Percentiles rank a stretch among this genome's conserved stretches.
These are phyloP conservation scores for Pseudogymnoascus pannorum DNA, from an alignment of 2,329 filamentous ascomycete species.

Conservation along the genomic window DNA sequence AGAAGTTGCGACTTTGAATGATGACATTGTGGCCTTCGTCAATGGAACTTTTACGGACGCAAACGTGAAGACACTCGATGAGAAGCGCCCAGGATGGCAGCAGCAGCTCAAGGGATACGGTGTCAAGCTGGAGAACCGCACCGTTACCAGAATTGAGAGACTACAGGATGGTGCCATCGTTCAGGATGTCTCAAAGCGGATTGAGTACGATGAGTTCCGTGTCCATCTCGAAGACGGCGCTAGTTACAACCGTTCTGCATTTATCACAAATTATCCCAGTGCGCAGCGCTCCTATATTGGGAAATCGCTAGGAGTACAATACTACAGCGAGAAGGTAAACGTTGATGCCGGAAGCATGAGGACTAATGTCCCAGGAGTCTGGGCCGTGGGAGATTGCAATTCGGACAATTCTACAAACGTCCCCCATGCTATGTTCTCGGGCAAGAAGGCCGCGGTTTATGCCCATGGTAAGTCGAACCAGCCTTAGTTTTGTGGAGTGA, in stretches of 20 bases:
- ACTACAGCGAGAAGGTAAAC: slow-evolving; percentile 12
- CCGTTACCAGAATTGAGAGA: slow-evolving; percentile 42
- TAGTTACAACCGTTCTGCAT: slow-evolving; percentile 41
- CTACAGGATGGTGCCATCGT: slow-evolving; percentile 30
- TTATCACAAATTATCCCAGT: slow-evolving; percentile 42
- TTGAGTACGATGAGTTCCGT: slow-evolving; percentile 47
- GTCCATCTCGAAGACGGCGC: slow-evolving; percentile 44
- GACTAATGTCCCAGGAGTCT: slow-evolving; percentile 48
- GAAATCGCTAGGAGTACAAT: slow-evolving; percentile 33
- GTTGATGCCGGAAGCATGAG: slow-evolving; percentile 11
- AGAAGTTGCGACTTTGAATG: slow-evolving; percentile 48
- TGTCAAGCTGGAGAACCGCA: slow-evolving; percentile 49
- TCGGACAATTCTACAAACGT: slow-evolving; percentile 53
- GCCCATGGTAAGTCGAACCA: slow-evolving; percentile 42
- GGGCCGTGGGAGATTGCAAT: slow-evolving; percentile 46
- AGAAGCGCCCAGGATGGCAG: slow-evolving; percentile 38
- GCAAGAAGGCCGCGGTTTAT: slow-evolving; percentile 50
- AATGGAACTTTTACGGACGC: slow-evolving; percentile 50
- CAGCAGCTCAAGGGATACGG: slow-evolving; percentile 43
- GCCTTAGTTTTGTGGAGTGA: background rate
- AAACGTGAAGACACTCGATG: slow-evolving; percentile 32
- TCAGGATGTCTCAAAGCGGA: slow-evolving; percentile 10
- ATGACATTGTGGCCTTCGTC: slow-evolving; percentile 34
- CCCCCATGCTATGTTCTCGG: slow-evolving; percentile 52
- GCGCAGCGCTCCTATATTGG: slow-evolving; percentile 44